Evolutionary conservation across 75 land plant species (phyloP).

Genomic region (Selaginella tamariscina): DNA sequence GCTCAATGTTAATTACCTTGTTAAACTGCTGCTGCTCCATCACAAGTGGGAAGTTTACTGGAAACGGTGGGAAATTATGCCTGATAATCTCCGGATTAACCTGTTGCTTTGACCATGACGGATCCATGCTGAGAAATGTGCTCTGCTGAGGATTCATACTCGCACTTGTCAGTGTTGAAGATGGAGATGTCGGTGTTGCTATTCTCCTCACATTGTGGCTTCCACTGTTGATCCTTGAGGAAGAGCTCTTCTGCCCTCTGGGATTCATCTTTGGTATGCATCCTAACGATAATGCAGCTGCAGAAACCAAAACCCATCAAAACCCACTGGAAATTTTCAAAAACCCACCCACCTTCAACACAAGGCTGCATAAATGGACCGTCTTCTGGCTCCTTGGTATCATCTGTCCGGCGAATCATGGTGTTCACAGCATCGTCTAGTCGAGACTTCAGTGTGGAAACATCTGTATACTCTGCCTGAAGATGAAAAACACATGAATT

Average conservation of each 20-base stretch:
- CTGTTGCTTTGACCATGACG: no score
- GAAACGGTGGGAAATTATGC: no score
- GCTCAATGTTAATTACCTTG: no score
- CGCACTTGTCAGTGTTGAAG: no score
- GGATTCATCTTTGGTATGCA: slow-evolving; percentile 38
- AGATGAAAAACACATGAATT: no score
- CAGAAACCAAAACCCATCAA: not conserved
- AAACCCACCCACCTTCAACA: slow-evolving; percentile 58
- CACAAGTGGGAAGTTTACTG: no score
- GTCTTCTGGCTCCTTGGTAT: slow-evolving; percentile 15
- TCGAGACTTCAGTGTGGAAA: slow-evolving; percentile 45
- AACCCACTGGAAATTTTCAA: not conserved
- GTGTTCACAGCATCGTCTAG: slow-evolving; percentile 65
- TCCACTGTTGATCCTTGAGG: not conserved
- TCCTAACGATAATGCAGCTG: slow-evolving; percentile 46
- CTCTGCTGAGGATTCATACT: no score
- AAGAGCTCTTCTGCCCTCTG: slow-evolving; percentile 27
- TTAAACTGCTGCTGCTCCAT: no score
- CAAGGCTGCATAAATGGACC: slow-evolving; percentile 49
- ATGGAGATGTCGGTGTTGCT: no score
- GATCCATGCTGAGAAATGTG: no score
- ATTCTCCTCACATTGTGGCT: no score
- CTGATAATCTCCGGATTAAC: no score
- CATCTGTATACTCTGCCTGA: slow-evolving; percentile 73
- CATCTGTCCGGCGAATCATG: slow-evolving; percentile 66